These are phyloP conservation scores for Botrytis medusae DNA, from an alignment of 2,329 filamentous ascomycete species.

Conservation along the genomic window DNA sequence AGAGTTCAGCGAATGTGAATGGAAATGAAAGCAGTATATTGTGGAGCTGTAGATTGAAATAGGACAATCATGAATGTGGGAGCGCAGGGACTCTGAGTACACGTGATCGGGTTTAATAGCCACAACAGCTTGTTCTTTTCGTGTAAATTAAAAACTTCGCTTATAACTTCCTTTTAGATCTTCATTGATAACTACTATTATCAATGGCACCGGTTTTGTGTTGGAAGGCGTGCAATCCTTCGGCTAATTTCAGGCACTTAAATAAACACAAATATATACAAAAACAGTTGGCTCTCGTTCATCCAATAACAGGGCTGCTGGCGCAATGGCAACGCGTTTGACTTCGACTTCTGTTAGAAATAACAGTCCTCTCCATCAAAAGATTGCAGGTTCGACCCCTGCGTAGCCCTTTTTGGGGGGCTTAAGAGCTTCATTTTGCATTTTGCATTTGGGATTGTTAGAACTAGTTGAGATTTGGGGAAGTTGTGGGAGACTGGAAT, in stretches of 20 bases:
- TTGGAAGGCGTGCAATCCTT: not conserved
- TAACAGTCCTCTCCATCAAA: not conserved
- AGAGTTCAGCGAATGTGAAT: not conserved
- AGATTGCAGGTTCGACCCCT: not conserved
- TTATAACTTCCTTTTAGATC: too few relatives aligned
- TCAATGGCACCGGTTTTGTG: too few relatives aligned
- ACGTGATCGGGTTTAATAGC: too few relatives aligned
- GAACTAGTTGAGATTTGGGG: not conserved
- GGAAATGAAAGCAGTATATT: not conserved
- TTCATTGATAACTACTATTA: too few relatives aligned
- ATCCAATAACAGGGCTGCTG: not conserved
- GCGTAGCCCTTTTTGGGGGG: not conserved
- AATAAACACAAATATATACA: rapidly evolving
- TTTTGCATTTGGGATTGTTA: not conserved
- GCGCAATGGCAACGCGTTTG: not conserved
- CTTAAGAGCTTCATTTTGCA: too few relatives aligned
- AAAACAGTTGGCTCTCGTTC: rapidly evolving
- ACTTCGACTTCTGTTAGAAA: not conserved
- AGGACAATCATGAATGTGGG: not conserved
- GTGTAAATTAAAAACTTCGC: too few relatives aligned
- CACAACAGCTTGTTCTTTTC: too few relatives aligned
- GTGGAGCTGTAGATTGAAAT: not conserved
- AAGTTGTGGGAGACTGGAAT: not conserved
- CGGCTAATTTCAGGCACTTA: not conserved
- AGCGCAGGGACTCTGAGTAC: too few relatives aligned